phyloP scores from a whole-genome alignment of 768 basidiomycete genomes.

The Auricularia heimuer region DNA sequence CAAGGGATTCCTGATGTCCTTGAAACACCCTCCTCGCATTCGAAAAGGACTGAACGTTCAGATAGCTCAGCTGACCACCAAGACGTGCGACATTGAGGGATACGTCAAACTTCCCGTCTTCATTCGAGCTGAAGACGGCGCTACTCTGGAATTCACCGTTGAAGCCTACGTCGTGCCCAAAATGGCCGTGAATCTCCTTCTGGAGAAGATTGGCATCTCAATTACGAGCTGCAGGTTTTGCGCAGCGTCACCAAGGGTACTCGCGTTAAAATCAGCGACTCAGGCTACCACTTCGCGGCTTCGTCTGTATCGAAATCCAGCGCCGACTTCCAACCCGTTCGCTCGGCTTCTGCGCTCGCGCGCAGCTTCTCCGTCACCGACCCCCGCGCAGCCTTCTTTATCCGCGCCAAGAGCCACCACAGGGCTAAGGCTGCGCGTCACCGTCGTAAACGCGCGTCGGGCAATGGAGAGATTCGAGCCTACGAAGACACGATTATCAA shows the following conservation, averaged over 20 bases:
- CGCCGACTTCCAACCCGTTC: neutral
- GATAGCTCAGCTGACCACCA: neutral
- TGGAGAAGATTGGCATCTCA: constrained; percentile 23
- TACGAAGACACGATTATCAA: neutral
- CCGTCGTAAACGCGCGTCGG: neutral
- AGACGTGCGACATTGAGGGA: neutral
- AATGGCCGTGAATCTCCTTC: constrained; percentile 22
- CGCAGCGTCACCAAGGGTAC: neutral
- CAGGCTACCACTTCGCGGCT: neutral
- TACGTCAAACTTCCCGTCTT: neutral
- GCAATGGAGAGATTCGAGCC: neutral
- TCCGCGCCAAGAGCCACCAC: neutral
- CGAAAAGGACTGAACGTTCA: neutral
- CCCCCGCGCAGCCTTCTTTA: neutral
- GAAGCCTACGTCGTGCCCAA: constrained; percentile 13
- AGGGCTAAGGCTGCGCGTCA: neutral
- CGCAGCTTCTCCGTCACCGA: neutral
- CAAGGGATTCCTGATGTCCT: neutral
- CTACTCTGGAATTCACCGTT: neutral
- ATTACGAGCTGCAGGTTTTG: constrained; percentile 13
- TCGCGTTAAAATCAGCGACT: neutral
- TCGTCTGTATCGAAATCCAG: neutral
- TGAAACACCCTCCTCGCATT: neutral
- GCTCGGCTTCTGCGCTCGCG: neutral
- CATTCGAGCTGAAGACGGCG: neutral